Evolutionary conservation across 176 grass and related monocot species (phyloP).

Genomic region (Hordeum marinum): DNA sequence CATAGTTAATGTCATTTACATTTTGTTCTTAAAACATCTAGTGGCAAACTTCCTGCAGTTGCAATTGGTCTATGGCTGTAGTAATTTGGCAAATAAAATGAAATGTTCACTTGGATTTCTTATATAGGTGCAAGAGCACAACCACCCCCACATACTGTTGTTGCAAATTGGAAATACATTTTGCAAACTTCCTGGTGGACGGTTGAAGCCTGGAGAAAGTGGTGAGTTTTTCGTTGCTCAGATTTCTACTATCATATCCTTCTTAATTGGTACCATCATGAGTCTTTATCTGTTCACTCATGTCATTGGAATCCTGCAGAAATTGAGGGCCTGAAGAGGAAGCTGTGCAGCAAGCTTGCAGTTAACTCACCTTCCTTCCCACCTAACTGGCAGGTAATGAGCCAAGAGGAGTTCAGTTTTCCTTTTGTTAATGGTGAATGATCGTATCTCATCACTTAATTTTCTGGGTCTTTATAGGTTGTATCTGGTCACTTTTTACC

Average conservation of each 20-base stretch:
- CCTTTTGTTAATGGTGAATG: background rate
- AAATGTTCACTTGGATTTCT: background rate
- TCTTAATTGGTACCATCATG: background rate
- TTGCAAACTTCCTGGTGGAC: constrained; percentile 95
- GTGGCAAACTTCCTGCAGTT: background rate
- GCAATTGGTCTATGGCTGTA: background rate
- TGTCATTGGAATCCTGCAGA: constrained; percentile 40
- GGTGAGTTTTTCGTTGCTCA: constrained; percentile 25
- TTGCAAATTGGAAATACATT: constrained; percentile 98
- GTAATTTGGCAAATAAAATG: background rate
- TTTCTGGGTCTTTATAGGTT: background rate
- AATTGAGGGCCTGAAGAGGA: constrained; percentile 88
- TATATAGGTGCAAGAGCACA: constrained; percentile 90
- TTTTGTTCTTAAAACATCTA: background rate
- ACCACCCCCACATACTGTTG: constrained; percentile 79
- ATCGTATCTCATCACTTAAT: background rate
- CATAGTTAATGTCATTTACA: background rate
- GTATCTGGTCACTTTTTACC: background rate
- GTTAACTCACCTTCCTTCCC: constrained; percentile 78
- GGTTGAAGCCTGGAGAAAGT: constrained; percentile 93
- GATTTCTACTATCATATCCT: background rate
- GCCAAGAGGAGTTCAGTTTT: background rate
- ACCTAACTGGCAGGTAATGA: constrained; percentile 88
- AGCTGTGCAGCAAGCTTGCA: constrained; percentile 85
- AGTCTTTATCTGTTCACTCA: constrained; percentile 3